These are phyloP conservation scores for Sisymbrium altissimum DNA, from an alignment of 345 rosid species.

Conservation along the genomic window DNA sequence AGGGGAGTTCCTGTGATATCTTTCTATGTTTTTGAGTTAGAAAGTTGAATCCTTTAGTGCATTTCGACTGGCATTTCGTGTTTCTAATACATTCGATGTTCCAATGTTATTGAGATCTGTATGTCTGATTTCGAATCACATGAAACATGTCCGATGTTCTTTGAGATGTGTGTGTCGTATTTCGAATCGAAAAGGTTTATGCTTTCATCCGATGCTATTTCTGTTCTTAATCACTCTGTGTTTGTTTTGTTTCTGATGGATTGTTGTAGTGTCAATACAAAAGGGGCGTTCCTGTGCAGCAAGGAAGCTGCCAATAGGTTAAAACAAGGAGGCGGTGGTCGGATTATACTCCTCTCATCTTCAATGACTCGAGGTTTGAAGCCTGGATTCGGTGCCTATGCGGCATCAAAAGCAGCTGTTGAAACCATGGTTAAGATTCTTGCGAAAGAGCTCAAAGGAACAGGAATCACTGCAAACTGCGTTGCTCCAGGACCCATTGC, in stretches of 20 bases:
- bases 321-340: constrained; percentile 43
- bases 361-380: constrained; percentile 25
- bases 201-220: neutral
- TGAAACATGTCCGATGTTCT: too few species aligned
- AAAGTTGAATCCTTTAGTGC: neutral
- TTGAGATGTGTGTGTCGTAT: too few species aligned
- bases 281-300: constrained; percentile 43
- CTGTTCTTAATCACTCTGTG: neutral
- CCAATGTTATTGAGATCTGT: too few species aligned
- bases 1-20: too few species aligned
- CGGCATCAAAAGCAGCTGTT: constrained; percentile 46
- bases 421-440: constrained; percentile 45
- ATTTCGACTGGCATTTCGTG: too few species aligned
- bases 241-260: neutral
- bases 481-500: constrained; percentile 54
- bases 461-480: constrained; percentile 47
- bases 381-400: constrained; percentile 28
- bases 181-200: too few species aligned
- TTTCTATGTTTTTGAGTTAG: neutral
- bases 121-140: too few species aligned
- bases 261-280: constrained; percentile 37
- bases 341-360: constrained; percentile 40
- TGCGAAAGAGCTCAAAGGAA: constrained; percentile 52
- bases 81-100: too few species aligned
- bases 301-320: constrained; percentile 46